Base-by-base conservation (phyloP, 1,284 basidiomycete genomes). In the Amylostereum areolatum region DNA sequence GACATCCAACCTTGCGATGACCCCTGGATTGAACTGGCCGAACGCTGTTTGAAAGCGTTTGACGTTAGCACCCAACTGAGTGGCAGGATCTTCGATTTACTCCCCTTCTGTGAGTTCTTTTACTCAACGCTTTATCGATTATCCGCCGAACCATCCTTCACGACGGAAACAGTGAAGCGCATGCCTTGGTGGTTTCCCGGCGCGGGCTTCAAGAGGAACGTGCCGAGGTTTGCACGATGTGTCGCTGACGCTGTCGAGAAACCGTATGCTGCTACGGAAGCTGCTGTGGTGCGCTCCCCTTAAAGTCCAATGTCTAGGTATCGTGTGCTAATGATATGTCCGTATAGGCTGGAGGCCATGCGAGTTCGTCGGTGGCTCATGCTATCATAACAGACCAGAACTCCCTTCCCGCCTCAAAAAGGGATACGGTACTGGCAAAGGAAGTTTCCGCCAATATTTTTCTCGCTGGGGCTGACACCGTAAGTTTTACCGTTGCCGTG, bases 1-100 rank as follows among this genome's bases (percentile, higher is more conserved):
- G 56, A 62, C 27, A 59, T 63, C 6, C 43, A 56, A 51, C 48
- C 49, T 7, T 43, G 54, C 8, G 45, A 57, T 18, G 60, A 65
- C 42, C 60, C 58, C 3, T 62, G 57, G 49, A 51, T 63, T 10
- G 44, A 44, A 32, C 56, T 51, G 1, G 62, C 61, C 2, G 63
- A 63, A 43, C 52, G 55, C 12, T 57, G 57, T 3, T 47, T 59
- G 3, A 49, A 53, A 10, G 52, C 53, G 3, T 51, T 61, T 8
- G 30, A 50, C 1, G 51, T 49, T 6, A 52, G 58, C 25, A 43
- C 41, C 7, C 27, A 29, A 11, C n/a, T 43, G 5, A 43, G 25
- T 25, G 41, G 10, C 27, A 11, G n/a, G 5, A 43, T 43, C 5
- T 43, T 43, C 25, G 41, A 43, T 28, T 28, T 25, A 12, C 30